Evolutionary conservation across 1,284 basidiomycete genomes (phyloP).

Genomic region (Ustilago hordei): DNA sequence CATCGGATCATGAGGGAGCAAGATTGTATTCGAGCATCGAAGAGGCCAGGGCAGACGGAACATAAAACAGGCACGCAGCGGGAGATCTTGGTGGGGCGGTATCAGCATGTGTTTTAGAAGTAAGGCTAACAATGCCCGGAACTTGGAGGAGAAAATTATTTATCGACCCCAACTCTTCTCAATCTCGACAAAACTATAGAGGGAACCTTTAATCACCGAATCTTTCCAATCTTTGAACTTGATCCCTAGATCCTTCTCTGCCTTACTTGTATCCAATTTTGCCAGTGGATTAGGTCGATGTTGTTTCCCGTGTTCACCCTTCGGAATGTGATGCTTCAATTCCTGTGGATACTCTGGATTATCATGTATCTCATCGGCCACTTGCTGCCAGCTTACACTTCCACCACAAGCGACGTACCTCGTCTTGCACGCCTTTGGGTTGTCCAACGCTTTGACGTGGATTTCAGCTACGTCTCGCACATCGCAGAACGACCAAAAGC

Average conservation of each 20-base stretch:
- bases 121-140: neutral
- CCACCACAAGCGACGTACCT: constrained; percentile 41
- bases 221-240: constrained; percentile 50
- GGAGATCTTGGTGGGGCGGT: constrained; percentile 15
- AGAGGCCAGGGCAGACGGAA: neutral
- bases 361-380: constrained; percentile 43
- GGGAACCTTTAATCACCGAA: constrained; percentile 43
- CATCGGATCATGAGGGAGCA: neutral
- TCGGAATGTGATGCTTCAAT: constrained; percentile 41
- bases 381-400: constrained; percentile 37
- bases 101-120: neutral
- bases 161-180: constrained; percentile 41
- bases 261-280: constrained; percentile 32
- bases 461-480: constrained; percentile 46
- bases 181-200: constrained; percentile 48
- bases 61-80: neutral
- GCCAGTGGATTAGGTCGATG: constrained; percentile 29
- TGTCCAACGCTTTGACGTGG: constrained; percentile 42
- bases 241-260: constrained; percentile 36
- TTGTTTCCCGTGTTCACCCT: constrained; percentile 27
- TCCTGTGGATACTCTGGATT: constrained; percentile 44
- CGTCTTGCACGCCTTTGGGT: constrained; percentile 24
- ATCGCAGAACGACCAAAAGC: constrained; percentile 43
- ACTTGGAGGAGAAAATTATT: neutral
- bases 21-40: neutral